phyloP scores from a whole-genome alignment of 495 filamentous ascomycete species.

The Saxophila tyrrhenica region DNA sequence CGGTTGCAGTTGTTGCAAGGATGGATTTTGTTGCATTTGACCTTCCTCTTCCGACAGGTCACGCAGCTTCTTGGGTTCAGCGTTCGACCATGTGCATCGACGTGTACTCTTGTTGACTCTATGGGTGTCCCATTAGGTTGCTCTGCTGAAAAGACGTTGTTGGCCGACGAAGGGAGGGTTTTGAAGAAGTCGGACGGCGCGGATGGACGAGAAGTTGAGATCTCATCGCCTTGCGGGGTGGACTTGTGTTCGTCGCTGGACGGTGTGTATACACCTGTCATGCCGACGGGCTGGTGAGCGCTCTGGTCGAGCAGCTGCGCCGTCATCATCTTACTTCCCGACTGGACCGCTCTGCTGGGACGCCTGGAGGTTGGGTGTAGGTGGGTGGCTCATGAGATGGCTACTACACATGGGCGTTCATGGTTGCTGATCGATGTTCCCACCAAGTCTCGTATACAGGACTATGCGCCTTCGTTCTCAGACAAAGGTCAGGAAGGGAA shows the following conservation, averaged over 20 bases:
- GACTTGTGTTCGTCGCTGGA: not conserved
- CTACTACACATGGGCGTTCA: no score
- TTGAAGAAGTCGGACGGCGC: conserved; percentile 5
- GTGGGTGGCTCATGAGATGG: no score
- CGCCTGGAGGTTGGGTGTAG: no score
- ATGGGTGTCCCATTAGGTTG: not conserved
- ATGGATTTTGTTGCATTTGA: conserved; percentile 72
- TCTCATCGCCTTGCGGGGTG: not conserved
- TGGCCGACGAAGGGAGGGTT: conserved; percentile 1
- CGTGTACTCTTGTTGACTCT: not conserved
- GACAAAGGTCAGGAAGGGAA: no score
- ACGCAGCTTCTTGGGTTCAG: conserved; percentile 67
- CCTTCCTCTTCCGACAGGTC: conserved; percentile 73
- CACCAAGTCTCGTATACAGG: no score
- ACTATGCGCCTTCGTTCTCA: no score
- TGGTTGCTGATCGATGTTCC: no score
- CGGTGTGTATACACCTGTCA: no score
- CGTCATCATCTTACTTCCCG: no score
- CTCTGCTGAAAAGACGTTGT: not conserved
- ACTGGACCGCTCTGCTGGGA: no score
- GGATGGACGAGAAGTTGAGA: not conserved
- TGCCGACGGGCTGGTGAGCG: no score
- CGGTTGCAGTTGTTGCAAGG: conserved; percentile 79
- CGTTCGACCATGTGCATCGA: conserved; percentile 14
- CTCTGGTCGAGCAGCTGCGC: no score